A percentile compares a stretch with the other conserved stretches of the same genome.
phyloP scores from a whole-genome alignment of 345 rosid genomes.

The Gossypium bickii region DNA sequence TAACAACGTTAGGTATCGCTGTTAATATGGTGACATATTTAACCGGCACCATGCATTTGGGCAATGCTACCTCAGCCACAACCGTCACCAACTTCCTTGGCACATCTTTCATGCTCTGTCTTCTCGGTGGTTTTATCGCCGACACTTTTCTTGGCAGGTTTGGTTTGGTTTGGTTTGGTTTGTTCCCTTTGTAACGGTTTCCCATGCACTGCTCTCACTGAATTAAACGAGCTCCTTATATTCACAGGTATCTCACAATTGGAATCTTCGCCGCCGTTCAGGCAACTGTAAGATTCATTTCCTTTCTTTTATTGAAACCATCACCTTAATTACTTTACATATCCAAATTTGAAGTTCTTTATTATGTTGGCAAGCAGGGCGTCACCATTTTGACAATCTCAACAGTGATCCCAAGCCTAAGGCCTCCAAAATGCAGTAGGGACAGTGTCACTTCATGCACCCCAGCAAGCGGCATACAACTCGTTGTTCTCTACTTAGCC shows the following conservation, averaged over 20 bases:
- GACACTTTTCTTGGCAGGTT: slow-evolving; percentile 93
- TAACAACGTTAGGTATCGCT: slow-evolving; percentile 90
- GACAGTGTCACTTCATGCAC: slow-evolving; percentile 38
- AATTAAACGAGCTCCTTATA: too few species aligned
- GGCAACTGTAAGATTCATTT: slow-evolving; percentile 48
- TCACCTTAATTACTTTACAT: not conserved
- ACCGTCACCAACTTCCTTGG: slow-evolving; percentile 88
- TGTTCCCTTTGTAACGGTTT: not conserved
- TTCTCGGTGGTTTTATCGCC: slow-evolving; percentile 89
- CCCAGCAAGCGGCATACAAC: slow-evolving; percentile 58
- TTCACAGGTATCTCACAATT: slow-evolving; percentile 46
- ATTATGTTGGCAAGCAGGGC: slow-evolving; percentile 45
- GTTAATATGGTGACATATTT: slow-evolving; percentile 90
- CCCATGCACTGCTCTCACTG: not conserved
- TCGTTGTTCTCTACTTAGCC: slow-evolving; percentile 59
- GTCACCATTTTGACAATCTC: slow-evolving; percentile 73
- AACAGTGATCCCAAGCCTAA: slow-evolving; percentile 65
- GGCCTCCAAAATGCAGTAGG: slow-evolving; percentile 65
- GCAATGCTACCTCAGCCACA: slow-evolving; percentile 84
- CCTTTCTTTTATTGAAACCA: not conserved
- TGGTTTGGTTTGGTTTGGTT: not conserved
- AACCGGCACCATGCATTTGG: slow-evolving; percentile 86
- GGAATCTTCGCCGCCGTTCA: slow-evolving; percentile 80
- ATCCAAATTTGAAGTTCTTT: too few species aligned
- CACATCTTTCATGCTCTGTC: slow-evolving; percentile 92